These are phyloP conservation scores for Serendipita sp. DNA, from an alignment of 768 basidiomycete genomes.

Conservation along the genomic window DNA sequence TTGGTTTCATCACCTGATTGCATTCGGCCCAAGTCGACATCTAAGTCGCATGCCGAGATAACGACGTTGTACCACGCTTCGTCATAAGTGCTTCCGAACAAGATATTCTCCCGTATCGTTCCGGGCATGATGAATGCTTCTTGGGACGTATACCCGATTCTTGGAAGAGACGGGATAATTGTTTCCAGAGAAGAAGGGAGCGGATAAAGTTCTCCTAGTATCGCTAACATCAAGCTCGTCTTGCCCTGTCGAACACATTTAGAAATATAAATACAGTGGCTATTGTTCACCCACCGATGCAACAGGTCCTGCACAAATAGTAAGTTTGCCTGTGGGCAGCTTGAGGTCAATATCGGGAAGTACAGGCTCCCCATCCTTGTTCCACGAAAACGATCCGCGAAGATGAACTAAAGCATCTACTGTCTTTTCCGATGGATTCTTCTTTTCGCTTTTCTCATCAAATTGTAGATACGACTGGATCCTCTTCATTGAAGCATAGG, in stretches of 20 bases:
- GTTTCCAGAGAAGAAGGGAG: conserved; percentile 13
- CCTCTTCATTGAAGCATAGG: conserved; percentile 4
- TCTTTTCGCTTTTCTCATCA: not conserved
- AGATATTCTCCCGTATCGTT: conserved; percentile 21
- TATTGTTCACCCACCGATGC: not conserved
- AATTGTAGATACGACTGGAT: not conserved
- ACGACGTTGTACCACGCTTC: conserved; percentile 18
- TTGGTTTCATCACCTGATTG: conserved; percentile 22
- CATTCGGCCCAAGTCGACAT: conserved; percentile 21
- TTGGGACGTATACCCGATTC: conserved; percentile 24
- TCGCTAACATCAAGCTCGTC: conserved; percentile 15
- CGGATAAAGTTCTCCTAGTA: conserved; percentile 25
- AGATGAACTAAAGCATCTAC: not conserved
- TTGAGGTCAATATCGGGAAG: not conserved
- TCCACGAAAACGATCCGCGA: not conserved
- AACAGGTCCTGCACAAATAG: not conserved
- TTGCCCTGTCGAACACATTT: conserved; percentile 9
- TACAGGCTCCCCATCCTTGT: not conserved
- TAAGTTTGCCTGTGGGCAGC: not conserved
- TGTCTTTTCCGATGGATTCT: too few species aligned
- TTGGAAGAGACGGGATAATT: conserved; percentile 20
- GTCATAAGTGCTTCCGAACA: conserved; percentile 22
- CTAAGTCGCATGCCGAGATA: conserved; percentile 14
- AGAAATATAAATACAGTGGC: not conserved
- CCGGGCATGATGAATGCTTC: conserved; percentile 23